Base-by-base conservation (phyloP, 106 monocot species). In the Hemerocallis citrina region DNA sequence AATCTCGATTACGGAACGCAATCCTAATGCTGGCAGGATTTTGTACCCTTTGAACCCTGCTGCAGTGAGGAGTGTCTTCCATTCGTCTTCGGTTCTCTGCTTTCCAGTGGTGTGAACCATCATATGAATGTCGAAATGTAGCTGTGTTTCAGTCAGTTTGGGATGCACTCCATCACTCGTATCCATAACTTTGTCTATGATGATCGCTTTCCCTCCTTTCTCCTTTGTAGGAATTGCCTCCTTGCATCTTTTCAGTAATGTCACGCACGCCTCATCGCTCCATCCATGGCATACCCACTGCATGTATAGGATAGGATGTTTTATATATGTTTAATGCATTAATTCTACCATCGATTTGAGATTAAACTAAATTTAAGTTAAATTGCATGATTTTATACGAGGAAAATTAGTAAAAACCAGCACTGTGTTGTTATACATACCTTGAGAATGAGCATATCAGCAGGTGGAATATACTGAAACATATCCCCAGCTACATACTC, bases 371-470 rank as follows among this genome's bases (percentile, higher is more conserved):
- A 47, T 47, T n/a, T 14, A 6, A 4, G 3, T 47, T 4, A n/a
- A 47, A 12, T 12, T 47, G 17, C 3, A 47, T 47, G 17, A n/a
- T 4, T 47, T 12, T 14, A 47, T 47, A 47, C 5, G 7, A 38
- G 11, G 37, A 38, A 38, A 38, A 5, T 38, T 11, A 5, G 7
- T 6, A 38, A 38, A 38, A 38, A 38, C 37, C 37, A 38, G 37
- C 5, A 47, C 47, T 0, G n/a, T n/a, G n/a, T n/a, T n/a, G n/a
- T n/a, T n/a, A n/a, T n/a, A n/a, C 8, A 25, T 33, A 78, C 77
- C 72, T 78, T 78, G 29, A 78, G 44, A 1, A 78, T 37, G 1
- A 63, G 54, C 0, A 61, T 62, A 13, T 72, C 55, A 17, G 72
- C 72, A 1, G 36, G 62, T 0, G 77, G 77, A 28, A 78, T 22